Evolutionary conservation across 2,329 filamentous ascomycete species (phyloP), one percentile per base, ranked within the genome.

Genomic region (Parascedosporium putredinis): DNA sequence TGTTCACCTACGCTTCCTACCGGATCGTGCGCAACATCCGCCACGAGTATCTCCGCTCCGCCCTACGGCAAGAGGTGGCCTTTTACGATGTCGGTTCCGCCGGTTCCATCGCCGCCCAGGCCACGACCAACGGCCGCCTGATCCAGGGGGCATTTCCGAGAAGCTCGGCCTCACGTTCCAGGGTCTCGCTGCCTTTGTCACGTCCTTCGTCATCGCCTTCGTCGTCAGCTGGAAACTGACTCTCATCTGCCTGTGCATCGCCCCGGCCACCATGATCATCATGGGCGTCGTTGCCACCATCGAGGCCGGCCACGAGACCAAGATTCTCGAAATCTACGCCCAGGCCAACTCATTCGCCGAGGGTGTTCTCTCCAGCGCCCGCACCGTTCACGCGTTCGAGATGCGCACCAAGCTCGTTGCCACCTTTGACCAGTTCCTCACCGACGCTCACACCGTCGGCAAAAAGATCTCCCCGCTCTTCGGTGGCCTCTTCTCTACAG

Each of bases 311-410:
- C 31, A 45, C n/a, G 48, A 50, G 40, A 45, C 48, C 25, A 50
- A 25, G 29, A 50, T 45, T 8, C 58, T 68, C 16, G 69, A 76
- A 52, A 64, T 67, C 5, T 58, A 58, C 5, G 63, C 69, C 48
- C 72, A 76, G 53, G 65, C 65, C 49, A 57, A 62, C 45, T 68
- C 75, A 55, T 66, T 75, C 51, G 74, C 73, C 1, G 71, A 78
- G 54, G 73, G 76, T 52, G 67, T 70, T 1, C 67, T 78, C 47
- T 65, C 69, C 1, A 73, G 68, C 20, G 70, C 75, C 34, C 64
- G 71, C 6, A 76, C 69, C 1, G 70, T 72, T 2, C 72, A 75
- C 52, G 74, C 73, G 5, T 76, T 77, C 45, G 73, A 70, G 62
- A 71, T 70, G 2, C 67, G 70, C 40, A 66, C 67, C 0, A 69